Base-by-base conservation (phyloP, 2,329 filamentous ascomycete genomes). In the Ophiosphaerella herpotricha region DNA sequence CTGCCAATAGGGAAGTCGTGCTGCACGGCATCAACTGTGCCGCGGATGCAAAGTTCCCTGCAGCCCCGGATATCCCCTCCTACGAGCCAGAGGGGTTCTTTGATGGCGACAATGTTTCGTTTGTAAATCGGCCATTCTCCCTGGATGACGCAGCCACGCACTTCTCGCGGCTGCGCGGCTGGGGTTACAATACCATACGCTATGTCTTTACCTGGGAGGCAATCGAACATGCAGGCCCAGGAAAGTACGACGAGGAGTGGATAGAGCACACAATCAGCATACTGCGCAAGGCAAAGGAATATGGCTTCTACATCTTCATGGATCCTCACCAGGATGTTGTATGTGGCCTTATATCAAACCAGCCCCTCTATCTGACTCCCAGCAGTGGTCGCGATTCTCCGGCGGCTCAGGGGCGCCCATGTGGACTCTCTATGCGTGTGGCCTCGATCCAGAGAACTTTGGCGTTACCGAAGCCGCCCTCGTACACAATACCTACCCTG, bases 201-300 rank as follows among this genome's bases (percentile, higher is more conserved):
- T 99, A 99, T 74, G 80, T 99, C 61, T 99, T 97, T 71, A 97
- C 94, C 0, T 99, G 94, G 94, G 94, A 99, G 75, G 93, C 94
- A n/a, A 89, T 99, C 70, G 94, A 99, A 75, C 89, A 94, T 50
- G 86, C 86, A 1, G 93, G 93, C 0, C 94, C 95, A 0, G 91
- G 92, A 1, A 86, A 84, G 66, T 99, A 97, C 72, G 95, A 99
- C 65, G 91, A 99, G 68, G 87, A 89, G 54, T 99, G 90, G 82
- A 92, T 97, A 58, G 82, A 89, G 59, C 91, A 96, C 71, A 99
- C 94, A 1, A 91, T 99, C 58, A 83, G 90, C 34, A 80, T 96
- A 9, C 75, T 99, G 61, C 83, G 91, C 48, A 80, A 91, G 57
- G 92, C 92, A 33, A 96, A 92, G 70, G 81, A 85, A 33, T 97